These are phyloP conservation scores for Aphanomyces astaci DNA, from an alignment of 352 stramenopile species.

Conservation along the genomic window DNA sequence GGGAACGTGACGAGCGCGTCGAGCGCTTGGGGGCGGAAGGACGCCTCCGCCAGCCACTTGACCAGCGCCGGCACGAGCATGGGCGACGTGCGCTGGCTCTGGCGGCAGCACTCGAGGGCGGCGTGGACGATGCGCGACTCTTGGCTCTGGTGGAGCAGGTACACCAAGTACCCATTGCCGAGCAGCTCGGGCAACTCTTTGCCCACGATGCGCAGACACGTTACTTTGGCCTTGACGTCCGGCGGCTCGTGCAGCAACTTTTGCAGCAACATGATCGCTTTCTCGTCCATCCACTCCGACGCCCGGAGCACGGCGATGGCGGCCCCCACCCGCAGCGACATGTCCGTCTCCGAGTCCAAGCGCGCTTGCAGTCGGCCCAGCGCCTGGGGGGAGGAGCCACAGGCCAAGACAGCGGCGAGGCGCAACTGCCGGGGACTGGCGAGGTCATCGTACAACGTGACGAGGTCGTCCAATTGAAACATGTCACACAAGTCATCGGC, in stretches of 20 bases:
- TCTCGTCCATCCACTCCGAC: slow-evolving; percentile 83
- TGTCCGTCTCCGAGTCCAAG: slow-evolving; percentile 29
- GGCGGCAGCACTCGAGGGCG: slow-evolving; percentile 70
- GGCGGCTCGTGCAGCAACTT: slow-evolving; percentile 60
- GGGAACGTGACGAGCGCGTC: slow-evolving; percentile 65
- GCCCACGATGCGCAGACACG: slow-evolving; percentile 74
- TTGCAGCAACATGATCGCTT: slow-evolving; percentile 71
- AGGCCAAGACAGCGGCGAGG: slow-evolving; percentile 66
- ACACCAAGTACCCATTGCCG: slow-evolving; percentile 75
- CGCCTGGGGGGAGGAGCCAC: slow-evolving; percentile 34
- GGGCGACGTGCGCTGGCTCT: slow-evolving; percentile 60
- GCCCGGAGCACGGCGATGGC: slow-evolving; percentile 62
- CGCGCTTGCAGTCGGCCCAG: background rate
- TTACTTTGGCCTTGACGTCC: slow-evolving; percentile 55
- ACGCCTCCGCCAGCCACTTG: slow-evolving; percentile 64
- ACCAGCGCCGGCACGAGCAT: slow-evolving; percentile 80
- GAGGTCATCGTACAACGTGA: background rate
- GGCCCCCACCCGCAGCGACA: slow-evolving; percentile 60
- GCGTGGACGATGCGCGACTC: slow-evolving; percentile 66
- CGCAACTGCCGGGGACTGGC: slow-evolving; percentile 42
- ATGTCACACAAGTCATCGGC: slow-evolving; percentile 2
- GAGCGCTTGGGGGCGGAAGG: slow-evolving; percentile 58
- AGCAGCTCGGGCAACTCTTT: slow-evolving; percentile 74
- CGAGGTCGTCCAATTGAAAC: slow-evolving; percentile 20
- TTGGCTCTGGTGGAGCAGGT: slow-evolving; percentile 59